Base-by-base conservation (phyloP, 345 rosid species). In the Laguncularia racemosa region DNA sequence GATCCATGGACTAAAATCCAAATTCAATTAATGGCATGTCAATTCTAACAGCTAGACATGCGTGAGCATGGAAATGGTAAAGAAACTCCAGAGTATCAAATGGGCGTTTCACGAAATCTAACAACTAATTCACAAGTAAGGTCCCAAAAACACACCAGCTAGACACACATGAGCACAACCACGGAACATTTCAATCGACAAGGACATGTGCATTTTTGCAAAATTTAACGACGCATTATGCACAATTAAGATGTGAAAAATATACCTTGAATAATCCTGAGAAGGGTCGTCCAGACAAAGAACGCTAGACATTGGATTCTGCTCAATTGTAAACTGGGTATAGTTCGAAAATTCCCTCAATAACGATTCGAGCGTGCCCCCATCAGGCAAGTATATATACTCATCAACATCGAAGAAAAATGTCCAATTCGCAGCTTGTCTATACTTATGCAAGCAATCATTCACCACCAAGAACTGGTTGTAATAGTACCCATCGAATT, bases 271-370 rank as follows among this genome's bases (percentile, higher is more conserved):
- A 65, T 89, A 79, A 20, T 78, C 73, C 33, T 54, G 81, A 62
- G 77, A 20, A 10, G 88, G 69, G 66, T 81, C 86, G 20, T 79
- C 78, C 62, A 90, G 63, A 77, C 97, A 90, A 73, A 86, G 97
- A 53, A 59, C 54, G 67, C 76, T 82, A 56, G 89, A 82, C 95
- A 84, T 90, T 2, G 95, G 95, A 15, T 82, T 90, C 84, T 86
- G 97, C 72, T 90, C 92, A 66, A 86, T 90, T 2, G 97, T 90
- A 70, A 90, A 90, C 81, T 86, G 95, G 50, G 90, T 86, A 47
- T 67, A 70, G 49, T 50, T 78, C 0, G 86, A 83, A 59, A 90
- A 84, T 50, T 71, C 86, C 4, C 64, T 18, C 12, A 90, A 69
- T 10, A 86, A 90, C 4, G 90, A 76, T 56, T 83, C 75, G 19